These are phyloP conservation scores for Papiliotrema fonsecae DNA, from an alignment of 1,284 basidiomycete genomes.

Conservation along the genomic window DNA sequence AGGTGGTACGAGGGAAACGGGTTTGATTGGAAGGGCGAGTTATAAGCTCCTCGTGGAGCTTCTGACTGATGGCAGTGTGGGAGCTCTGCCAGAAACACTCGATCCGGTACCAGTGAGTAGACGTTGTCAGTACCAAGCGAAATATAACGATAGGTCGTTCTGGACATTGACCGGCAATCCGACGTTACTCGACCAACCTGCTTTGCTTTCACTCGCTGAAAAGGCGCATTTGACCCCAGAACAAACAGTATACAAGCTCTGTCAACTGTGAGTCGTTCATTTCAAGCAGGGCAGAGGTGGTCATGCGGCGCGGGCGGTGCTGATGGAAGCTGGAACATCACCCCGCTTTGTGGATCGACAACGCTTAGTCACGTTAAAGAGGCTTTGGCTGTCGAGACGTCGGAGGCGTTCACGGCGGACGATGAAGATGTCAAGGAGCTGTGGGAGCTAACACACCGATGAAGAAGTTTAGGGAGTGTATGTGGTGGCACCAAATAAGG, in stretches of 20 bases:
- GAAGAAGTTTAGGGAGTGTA: neutral
- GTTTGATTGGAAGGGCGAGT: conserved; percentile 60
- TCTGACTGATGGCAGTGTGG: conserved; percentile 19
- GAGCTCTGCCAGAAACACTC: conserved; percentile 49
- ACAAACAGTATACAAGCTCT: conserved; percentile 64
- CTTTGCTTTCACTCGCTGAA: conserved; percentile 52
- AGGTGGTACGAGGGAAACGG: conserved; percentile 73
- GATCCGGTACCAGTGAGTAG: conserved; percentile 65
- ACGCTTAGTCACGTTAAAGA: conserved; percentile 58
- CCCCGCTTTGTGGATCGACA: conserved; percentile 37
- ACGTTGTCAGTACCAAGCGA: neutral
- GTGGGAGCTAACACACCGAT: conserved; percentile 1
- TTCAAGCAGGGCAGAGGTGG: neutral
- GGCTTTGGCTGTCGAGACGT: conserved; percentile 53
- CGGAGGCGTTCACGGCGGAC: neutral
- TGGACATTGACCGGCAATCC: conserved; percentile 79
- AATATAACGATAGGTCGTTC: conserved; percentile 62
- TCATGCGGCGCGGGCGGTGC: neutral
- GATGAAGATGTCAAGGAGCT: neutral
- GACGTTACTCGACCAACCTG: conserved; percentile 54
- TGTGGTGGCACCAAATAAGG: too few relatives aligned
- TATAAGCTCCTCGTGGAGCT: neutral
- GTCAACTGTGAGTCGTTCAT: conserved; percentile 49
- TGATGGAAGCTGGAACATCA: conserved; percentile 35
- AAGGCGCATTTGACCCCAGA: conserved; percentile 56